Percentiles rank a stretch among this genome's conserved stretches.
phyloP scores from a whole-genome alignment of 352 stramenopile species.

The Thraustochytrium striatum region DNA sequence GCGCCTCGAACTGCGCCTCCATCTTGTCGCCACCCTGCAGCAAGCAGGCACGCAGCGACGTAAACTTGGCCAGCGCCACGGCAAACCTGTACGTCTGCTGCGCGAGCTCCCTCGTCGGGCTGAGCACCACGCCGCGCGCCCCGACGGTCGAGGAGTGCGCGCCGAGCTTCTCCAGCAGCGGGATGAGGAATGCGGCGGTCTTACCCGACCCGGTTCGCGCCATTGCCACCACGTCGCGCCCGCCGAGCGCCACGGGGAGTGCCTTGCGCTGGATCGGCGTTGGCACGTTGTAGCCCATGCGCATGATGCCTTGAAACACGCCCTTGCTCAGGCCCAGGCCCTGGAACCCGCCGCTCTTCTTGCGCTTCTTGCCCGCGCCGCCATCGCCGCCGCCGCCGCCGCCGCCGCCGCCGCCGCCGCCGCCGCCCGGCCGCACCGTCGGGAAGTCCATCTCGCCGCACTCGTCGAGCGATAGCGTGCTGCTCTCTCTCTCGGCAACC shows the following conservation, averaged over 20 bases:
- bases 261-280: constrained; percentile 98
- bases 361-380: constrained; percentile 18
- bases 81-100: constrained; percentile 88
- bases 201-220: constrained; percentile 96
- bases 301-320: constrained; percentile 72
- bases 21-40: constrained; percentile 96
- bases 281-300: constrained; percentile 91
- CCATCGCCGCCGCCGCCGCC: not conserved
- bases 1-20: constrained; percentile 93
- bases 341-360: constrained; percentile 58
- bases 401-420: not conserved
- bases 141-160: constrained; percentile 80
- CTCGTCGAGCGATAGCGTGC: too few species aligned
- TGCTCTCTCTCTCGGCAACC: too few species aligned
- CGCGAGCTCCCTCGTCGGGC: constrained; percentile 96
- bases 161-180: constrained; percentile 86
- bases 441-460: too few species aligned
- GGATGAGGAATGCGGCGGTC: constrained; percentile 93
- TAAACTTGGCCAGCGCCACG: constrained; percentile 77
- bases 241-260: constrained; percentile 89
- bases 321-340: constrained; percentile 57
- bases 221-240: constrained; percentile 96
- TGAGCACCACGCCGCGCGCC: constrained; percentile 76
- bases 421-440: not conserved
- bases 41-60: constrained; percentile 78